Evolutionary conservation across 768 basidiomycete genomes (phyloP).

Genomic region (Jaapia argillacea): DNA sequence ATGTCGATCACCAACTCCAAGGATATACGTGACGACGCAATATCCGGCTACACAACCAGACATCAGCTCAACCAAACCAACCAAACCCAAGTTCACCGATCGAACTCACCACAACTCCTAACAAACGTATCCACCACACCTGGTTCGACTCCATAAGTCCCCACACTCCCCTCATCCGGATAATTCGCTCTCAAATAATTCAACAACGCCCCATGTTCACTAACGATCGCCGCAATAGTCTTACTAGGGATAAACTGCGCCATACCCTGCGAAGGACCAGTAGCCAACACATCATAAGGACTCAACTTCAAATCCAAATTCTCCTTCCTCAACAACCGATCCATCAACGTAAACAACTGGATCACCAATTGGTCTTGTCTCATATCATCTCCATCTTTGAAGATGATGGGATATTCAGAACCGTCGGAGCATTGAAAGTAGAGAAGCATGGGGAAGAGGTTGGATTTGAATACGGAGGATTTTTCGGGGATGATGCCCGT

Average conservation of each 20-base stretch:
- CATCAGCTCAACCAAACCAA: slow-evolving; percentile 7
- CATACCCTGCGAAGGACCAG: slow-evolving; percentile 90
- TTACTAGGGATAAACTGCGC: slow-evolving; percentile 93
- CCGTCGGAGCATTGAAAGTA: slow-evolving; percentile 84
- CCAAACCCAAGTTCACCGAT: not conserved
- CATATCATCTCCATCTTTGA: slow-evolving; percentile 98
- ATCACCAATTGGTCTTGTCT: slow-evolving; percentile 97
- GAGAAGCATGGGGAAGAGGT: slow-evolving; percentile 83
- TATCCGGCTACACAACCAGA: slow-evolving; percentile 68
- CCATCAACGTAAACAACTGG: slow-evolving; percentile 98
- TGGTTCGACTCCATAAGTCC: slow-evolving; percentile 92
- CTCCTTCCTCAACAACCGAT: slow-evolving; percentile 85
- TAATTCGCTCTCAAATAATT: slow-evolving; percentile 81
- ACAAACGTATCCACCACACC: slow-evolving; percentile 94
- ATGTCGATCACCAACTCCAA: slow-evolving; percentile 96
- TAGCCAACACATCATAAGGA: slow-evolving; percentile 90
- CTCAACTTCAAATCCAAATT: slow-evolving; percentile 88
- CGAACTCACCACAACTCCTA: slow-evolving; percentile 79
- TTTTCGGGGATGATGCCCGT: slow-evolving; percentile 87
- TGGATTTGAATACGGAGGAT: slow-evolving; percentile 95
- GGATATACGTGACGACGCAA: slow-evolving; percentile 91
- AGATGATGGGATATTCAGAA: slow-evolving; percentile 87
- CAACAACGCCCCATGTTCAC: slow-evolving; percentile 80
- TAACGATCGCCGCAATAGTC: slow-evolving; percentile 89
- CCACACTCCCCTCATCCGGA: slow-evolving; percentile 91